Conservation (phyloP, 2,329 filamentous ascomycete genomes). For the Sarocladium strictum region DNA sequence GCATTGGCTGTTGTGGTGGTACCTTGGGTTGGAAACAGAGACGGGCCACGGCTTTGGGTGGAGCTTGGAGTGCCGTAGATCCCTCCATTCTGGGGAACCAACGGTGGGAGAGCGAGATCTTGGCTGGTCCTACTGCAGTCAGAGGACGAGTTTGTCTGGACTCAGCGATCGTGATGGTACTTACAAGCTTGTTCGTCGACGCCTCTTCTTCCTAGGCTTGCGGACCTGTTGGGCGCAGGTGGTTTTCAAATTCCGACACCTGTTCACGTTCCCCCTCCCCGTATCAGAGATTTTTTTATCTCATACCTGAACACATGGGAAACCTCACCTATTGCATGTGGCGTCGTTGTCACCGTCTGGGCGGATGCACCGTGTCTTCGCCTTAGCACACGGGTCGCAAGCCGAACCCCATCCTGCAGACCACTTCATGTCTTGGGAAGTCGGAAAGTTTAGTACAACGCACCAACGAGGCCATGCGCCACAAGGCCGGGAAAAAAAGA, state of each 20-base stretch:
- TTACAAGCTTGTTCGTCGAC: constrained; percentile 9
- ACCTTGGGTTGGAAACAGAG: not conserved
- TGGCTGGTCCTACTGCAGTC: not conserved
- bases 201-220: constrained; percentile 13
- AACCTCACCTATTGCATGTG: constrained; percentile 12
- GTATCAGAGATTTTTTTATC: too few species aligned
- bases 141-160: not conserved
- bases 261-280: too few species aligned
- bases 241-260: constrained; percentile 12
- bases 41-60: not conserved
- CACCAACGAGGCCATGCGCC: not conserved
- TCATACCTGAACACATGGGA: not conserved
- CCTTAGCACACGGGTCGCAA: constrained; percentile 12
- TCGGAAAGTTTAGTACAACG: not conserved
- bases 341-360: constrained; percentile 1
- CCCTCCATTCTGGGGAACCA: not conserved
- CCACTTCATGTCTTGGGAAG: not conserved
- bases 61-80: not conserved
- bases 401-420: constrained; percentile 11
- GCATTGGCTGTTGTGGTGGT: constrained; percentile 5
- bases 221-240: constrained; percentile 12
- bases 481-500: not conserved
- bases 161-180: not conserved
- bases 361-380: constrained; percentile 14
- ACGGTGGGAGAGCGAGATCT: not conserved